A percentile compares a stretch with the other conserved stretches of the same genome.
These are phyloP conservation scores for Backusella parvicylindrica DNA, from an alignment of 192 early-diverging fungal genomes.

Conservation along the genomic window DNA sequence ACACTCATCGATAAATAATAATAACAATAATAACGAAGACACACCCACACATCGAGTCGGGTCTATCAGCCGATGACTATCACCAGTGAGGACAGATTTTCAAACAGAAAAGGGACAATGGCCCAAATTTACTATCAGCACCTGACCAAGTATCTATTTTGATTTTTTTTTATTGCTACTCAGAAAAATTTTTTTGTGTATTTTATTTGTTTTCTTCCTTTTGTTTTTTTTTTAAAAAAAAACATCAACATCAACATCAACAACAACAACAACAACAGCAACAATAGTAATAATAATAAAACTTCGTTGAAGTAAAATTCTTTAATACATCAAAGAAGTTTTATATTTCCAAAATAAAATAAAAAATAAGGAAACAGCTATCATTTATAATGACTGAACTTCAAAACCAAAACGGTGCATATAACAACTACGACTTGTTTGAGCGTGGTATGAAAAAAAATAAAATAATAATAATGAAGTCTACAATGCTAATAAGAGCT, in stretches of 20 bases:
- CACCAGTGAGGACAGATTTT: conserved; percentile 7
- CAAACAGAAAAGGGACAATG: conserved; percentile 11
- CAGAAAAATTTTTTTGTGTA: background rate
- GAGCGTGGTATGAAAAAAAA: background rate
- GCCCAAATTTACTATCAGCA: background rate
- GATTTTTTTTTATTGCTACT: background rate
- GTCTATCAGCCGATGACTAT: conserved; percentile 6
- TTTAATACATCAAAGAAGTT: background rate
- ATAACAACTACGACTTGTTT: conserved; percentile 4
- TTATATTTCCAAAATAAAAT: background rate
- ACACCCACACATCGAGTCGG: background rate
- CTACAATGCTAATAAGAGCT: background rate
- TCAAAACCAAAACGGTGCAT: background rate
- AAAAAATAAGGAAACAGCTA: background rate
- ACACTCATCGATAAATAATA: too few relatives aligned
- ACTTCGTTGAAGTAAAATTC: background rate
- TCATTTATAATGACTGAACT: conserved; percentile 7
- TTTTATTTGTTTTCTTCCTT: background rate
- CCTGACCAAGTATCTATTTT: background rate
- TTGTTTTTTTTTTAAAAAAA: background rate
- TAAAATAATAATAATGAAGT: background rate
- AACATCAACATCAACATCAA: background rate
- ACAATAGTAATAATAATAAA: background rate
- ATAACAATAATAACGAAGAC: background rate
- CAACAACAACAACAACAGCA: too few relatives aligned